A percentile compares a stretch with the other conserved stretches of the same genome.
Evolutionary conservation across 1,284 basidiomycete genomes (phyloP).

Genomic region (Flammula alnicola): DNA sequence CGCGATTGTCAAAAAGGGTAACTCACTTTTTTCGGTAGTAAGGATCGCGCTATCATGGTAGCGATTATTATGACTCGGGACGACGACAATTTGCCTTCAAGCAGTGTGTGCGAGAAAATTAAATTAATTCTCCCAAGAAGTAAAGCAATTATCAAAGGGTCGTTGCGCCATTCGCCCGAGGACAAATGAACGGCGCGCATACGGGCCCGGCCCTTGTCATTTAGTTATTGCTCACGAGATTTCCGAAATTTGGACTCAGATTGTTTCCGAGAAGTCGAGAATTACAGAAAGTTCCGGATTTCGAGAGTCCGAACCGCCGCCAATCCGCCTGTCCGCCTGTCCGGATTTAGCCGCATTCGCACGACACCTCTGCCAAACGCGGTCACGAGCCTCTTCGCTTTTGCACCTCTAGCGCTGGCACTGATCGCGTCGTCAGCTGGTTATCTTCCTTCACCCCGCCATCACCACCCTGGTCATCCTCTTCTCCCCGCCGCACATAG

Average conservation of each 20-base stretch:
- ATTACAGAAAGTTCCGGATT: not conserved
- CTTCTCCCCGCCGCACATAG: no score
- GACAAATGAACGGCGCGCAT: not conserved
- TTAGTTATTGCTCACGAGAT: conserved; percentile 10
- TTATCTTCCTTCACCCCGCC: no score
- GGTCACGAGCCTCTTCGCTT: no score
- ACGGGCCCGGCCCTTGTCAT: no score
- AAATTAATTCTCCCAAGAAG: conserved; percentile 2
- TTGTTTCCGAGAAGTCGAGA: conserved; percentile 7
- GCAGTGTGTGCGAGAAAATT: conserved; percentile 7
- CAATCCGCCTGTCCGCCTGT: no score
- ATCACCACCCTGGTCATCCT: no score
- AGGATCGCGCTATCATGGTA: conserved; percentile 10
- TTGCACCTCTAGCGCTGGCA: no score
- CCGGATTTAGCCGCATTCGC: no score
- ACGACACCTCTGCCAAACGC: no score
- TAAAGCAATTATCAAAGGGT: conserved; percentile 7
- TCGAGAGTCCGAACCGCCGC: no score
- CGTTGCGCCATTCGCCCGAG: conserved; percentile 13
- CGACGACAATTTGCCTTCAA: conserved; percentile 9
- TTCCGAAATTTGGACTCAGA: conserved; percentile 3
- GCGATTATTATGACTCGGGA: not conserved
- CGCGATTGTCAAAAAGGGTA: conserved; percentile 20
- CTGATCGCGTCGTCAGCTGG: no score
- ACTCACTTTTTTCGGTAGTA: conserved; percentile 26